Evolutionary conservation across 371 early-diverging fungal genomes (phyloP).

Genomic region (Mucor lusitanicus): DNA sequence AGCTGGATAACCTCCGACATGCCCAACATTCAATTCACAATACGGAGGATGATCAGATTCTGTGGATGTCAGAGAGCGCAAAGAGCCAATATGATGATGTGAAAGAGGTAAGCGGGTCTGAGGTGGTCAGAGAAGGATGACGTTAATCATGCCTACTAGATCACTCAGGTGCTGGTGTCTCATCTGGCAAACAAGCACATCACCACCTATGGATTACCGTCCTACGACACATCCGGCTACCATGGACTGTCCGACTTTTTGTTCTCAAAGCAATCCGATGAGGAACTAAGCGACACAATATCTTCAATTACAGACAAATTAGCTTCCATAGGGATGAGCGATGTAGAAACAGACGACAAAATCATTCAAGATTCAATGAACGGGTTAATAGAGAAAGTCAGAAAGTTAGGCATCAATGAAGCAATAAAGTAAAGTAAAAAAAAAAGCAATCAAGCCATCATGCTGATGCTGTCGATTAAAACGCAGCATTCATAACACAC

Average conservation of each 20-base stretch:
- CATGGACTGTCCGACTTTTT: constrained; percentile 40
- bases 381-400: constrained; percentile 43
- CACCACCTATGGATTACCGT: constrained; percentile 29
- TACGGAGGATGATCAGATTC: neutral
- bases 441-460: neutral
- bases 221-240: constrained; percentile 14
- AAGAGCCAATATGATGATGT: constrained; percentile 41
- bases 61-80: constrained; percentile 19
- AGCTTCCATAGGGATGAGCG: constrained; percentile 15
- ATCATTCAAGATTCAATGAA: constrained; percentile 33
- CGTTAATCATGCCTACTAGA: constrained; percentile 7
- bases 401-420: constrained; percentile 33
- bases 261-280: constrained; percentile 28
- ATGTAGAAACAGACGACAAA: constrained; percentile 9
- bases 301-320: constrained; percentile 24
- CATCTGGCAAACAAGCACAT: constrained; percentile 47
- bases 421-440: neutral
- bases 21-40: constrained; percentile 13
- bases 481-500: neutral
- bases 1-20: constrained; percentile 46
- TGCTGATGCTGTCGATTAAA: neutral
- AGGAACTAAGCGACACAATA: constrained; percentile 32
- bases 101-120: constrained; percentile 29
- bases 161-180: constrained; percentile 45
- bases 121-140: neutral